A percentile compares a stretch with the other conserved stretches of the same genome.
Conservation (phyloP, 169 alveolate species). For the Plasmodium falciparum region DNA sequence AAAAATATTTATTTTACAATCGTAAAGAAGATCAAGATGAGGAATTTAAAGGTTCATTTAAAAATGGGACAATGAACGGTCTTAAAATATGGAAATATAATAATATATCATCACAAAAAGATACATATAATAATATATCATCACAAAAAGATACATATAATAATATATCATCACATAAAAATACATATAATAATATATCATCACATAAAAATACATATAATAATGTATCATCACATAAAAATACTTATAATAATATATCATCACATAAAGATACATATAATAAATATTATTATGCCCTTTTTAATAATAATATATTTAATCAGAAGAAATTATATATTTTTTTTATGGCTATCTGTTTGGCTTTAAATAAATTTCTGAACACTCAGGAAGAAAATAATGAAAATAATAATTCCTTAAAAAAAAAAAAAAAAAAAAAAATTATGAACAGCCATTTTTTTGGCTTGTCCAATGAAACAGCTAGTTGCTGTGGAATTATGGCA, state of each 20-base stretch:
- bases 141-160: neutral
- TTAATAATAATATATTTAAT: neutral
- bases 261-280: too few relatives aligned
- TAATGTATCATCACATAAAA: too few relatives aligned
- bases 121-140: too few relatives aligned
- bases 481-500: constrained; percentile 93
- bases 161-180: neutral
- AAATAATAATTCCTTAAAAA: neutral
- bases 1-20: neutral
- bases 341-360: neutral
- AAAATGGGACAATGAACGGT: neutral
- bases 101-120: neutral
- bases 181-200: too few relatives aligned
- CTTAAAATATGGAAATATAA: neutral
- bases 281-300: too few relatives aligned
- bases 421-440: constrained; percentile 31
- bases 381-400: neutral
- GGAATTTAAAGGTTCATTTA: neutral
- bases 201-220: neutral
- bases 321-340: neutral
- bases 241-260: too few relatives aligned
- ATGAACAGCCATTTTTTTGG: neutral
- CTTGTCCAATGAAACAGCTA: constrained; percentile 16
- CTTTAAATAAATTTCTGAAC: constrained; percentile 27
- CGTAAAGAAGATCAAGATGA: neutral